Evolutionary conservation across 345 rosid species (phyloP), one percentile per base, ranked within the genome.

Genomic region (Lepidium aucheri): DNA sequence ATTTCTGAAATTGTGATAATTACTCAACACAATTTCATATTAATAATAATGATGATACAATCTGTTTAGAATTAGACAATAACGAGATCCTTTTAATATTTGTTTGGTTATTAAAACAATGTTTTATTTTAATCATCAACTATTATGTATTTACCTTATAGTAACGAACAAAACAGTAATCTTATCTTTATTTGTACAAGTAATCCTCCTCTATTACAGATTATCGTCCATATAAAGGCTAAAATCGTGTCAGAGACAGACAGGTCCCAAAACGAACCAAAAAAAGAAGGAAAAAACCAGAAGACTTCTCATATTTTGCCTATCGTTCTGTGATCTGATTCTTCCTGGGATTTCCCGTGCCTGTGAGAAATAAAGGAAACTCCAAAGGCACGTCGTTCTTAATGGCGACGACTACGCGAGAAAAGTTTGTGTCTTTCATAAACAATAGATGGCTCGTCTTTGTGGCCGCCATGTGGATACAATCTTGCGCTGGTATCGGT

Each of bases 391-490:
- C 32, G 32, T 46, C 3, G 2, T 24, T 28, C 7, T 47, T 51
- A 57, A 72, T 74, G 77, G 68, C 69, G 88, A 86, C 82, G 14
- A 70, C 64, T 15, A 65, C 81, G 49, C 73, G 68, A 42, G 96
- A 91, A 59, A 81, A 56, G 66, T 62, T 91, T 10, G 35, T 28
- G 11, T 73, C 67, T 45, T 87, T 91, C 70, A 34, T 89, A 32
- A 87, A 79, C 70, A 89, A 89, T 45, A 80, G 99, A 82, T 95
- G 98, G 98, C 82, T 89, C 49, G 99, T 91, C 55, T 91, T 95
- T 59, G 97, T 95, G 54, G 94, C 95, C 1, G 95, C 98, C 83
- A 95, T 95, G 94, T 95, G 99, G 98, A 85, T 95, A 63, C 91
- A 91, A 78, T 91, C 98, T 1, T 87, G 96, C 68, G 97, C 98